Evolutionary conservation across 1,284 basidiomycete genomes (phyloP).

Genomic region (Pseudozyma hubeiensis): DNA sequence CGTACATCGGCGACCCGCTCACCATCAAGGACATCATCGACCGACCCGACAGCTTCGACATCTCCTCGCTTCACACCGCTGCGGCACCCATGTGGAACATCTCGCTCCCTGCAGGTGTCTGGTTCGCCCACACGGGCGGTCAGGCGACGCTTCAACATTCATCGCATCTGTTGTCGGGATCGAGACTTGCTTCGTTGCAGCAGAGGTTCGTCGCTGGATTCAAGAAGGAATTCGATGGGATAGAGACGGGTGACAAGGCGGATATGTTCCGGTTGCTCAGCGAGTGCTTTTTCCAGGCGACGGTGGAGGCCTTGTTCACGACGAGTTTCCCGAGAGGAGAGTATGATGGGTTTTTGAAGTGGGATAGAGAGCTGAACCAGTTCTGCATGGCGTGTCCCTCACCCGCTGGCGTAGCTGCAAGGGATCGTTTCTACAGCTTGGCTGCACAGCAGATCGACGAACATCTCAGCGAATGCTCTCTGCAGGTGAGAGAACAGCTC

Average conservation of each 20-base stretch:
- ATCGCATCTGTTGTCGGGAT: conserved; percentile 20
- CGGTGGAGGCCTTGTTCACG: conserved; percentile 24
- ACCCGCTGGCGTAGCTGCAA: background rate
- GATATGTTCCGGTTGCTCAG: conserved; percentile 5
- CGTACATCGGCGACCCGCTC: conserved; percentile 13
- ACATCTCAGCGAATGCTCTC: conserved; percentile 16
- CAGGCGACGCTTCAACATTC: conserved; percentile 1
- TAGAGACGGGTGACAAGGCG: background rate
- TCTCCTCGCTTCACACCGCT: conserved; percentile 6
- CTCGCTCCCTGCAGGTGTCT: conserved; percentile 1
- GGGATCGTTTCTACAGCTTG: conserved; percentile 7
- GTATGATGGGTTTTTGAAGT: conserved; percentile 9
- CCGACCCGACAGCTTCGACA: conserved; percentile 4
- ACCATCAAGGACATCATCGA: conserved; percentile 25
- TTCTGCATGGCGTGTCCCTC: conserved; percentile 6
- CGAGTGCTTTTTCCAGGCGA: conserved; percentile 15
- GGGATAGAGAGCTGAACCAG: conserved; percentile 14
- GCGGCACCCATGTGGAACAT: conserved; percentile 27
- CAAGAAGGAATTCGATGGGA: background rate
- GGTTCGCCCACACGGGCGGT: conserved; percentile 18
- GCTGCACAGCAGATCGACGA: conserved; percentile 12
- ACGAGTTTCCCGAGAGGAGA: conserved; percentile 8
- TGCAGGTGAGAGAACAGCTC: conserved; percentile 16
- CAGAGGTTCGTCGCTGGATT: conserved; percentile 5
- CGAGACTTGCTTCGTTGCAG: conserved; percentile 8